Evolutionary conservation across 345 rosid genomes (phyloP), one percentile per base, ranked within the genome.

Genomic region (Salix dunnii): DNA sequence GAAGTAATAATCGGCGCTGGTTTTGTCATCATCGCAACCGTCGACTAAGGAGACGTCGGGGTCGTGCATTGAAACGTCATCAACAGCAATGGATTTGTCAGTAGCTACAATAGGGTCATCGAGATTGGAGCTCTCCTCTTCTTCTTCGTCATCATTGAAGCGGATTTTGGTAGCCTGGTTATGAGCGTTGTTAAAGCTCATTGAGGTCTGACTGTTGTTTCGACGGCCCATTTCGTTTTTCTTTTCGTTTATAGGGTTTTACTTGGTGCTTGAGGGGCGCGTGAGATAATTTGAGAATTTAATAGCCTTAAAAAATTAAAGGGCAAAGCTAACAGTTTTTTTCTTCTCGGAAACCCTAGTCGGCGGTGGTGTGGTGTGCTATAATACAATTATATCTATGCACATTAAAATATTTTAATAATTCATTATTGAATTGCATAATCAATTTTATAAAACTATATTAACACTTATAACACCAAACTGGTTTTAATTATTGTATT

Each of bases 1-100:
- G 82, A 96, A 96, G 89, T 93, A 96, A 81, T 96, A 96, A 81
- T 96, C 99, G 66, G 98, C 99, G 78, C 99, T 96, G 78, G 99
- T 96, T 74, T 86, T 86, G 23, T 89, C 89, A 76, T 95, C 97
- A 17, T 65, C 85, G 38, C 48, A 83, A 48, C 74, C 88, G 68
- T 71, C 82, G 18, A 79, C 78, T 30, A 80, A 77, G 21, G 89
- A 70, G 20, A 76, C 83, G 38, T 84, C 88, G 16, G 86, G 82
- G 66, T 83, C 89, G 62, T 73, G 79, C 90, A 91, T 87, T 78
- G 92, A 78, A 31, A 82, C 89, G 67, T 89, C 91, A 77, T 83
- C 87, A 20, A 73, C 48, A 4, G 77, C 71, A 43, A 72, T 33
- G 62, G 77, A 78, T 76, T 77, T 84, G 63, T 82, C 90, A 71